Conservation (phyloP, 306 rosid genomes). For the Begonia peltatifolia region DNA sequence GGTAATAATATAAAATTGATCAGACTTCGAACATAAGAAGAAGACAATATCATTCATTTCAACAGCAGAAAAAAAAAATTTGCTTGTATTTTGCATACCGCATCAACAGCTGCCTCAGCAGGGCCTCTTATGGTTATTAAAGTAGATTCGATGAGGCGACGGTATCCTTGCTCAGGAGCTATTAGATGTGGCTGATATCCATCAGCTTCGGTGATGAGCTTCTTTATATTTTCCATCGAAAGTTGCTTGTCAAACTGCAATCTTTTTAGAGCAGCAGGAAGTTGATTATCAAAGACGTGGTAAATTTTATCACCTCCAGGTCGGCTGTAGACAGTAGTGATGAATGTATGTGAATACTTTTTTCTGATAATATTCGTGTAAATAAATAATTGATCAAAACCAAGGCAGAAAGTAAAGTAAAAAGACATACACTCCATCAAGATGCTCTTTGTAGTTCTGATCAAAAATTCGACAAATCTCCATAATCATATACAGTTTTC, state of each 20-base stretch:
- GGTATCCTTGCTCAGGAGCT: slow-evolving; percentile 97
- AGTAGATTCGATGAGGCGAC: slow-evolving; percentile 83
- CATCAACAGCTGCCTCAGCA: slow-evolving; percentile 94
- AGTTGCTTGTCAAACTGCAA: slow-evolving; percentile 95
- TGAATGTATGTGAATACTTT: slow-evolving; percentile 2
- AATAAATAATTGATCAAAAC: too few species aligned
- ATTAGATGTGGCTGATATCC: slow-evolving; percentile 96
- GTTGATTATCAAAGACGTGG: slow-evolving; percentile 90
- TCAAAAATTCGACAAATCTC: slow-evolving; percentile 86
- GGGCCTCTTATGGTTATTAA: slow-evolving; percentile 77
- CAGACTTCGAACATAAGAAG: too few species aligned
- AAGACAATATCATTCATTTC: too few species aligned
- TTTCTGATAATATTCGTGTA: too few species aligned
- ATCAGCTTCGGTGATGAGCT: slow-evolving; percentile 93
- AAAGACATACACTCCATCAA: slow-evolving; percentile 74
- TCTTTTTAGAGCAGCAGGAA: slow-evolving; percentile 89
- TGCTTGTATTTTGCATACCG: slow-evolving; percentile 23
- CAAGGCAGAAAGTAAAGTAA: too few species aligned
- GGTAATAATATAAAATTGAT: too few species aligned
- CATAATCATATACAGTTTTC: slow-evolving; percentile 81
- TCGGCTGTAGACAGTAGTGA: slow-evolving; percentile 38
- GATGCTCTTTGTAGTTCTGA: slow-evolving; percentile 83
- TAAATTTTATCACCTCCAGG: slow-evolving; percentile 91
- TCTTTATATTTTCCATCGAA: slow-evolving; percentile 83
- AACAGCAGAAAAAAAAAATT: too few species aligned